These are phyloP conservation scores for Phytopythium vexans DNA, from an alignment of 352 stramenopile genomes.

Conservation along the genomic window DNA sequence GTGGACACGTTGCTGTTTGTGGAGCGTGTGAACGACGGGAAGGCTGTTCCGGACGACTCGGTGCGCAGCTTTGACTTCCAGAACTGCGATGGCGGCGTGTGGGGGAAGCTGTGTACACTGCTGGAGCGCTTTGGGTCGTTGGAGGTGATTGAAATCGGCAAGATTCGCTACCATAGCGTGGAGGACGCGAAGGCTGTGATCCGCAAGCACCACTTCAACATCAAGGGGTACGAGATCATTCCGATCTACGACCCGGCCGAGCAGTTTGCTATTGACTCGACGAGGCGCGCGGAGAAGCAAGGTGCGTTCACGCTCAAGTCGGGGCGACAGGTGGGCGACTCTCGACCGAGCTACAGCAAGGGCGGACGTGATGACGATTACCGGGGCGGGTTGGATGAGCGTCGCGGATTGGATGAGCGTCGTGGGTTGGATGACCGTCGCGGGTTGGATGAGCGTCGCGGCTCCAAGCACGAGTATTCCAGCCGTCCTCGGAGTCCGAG, in stretches of 20 bases:
- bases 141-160: slow-evolving; percentile 32
- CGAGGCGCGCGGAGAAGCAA: slow-evolving; percentile 26
- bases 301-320: slow-evolving; percentile 54
- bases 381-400: slow-evolving; percentile 7
- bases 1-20: slow-evolving; percentile 68
- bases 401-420: slow-evolving; percentile 13
- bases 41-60: slow-evolving; percentile 33
- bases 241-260: slow-evolving; percentile 69
- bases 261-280: slow-evolving; percentile 50
- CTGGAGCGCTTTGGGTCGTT: slow-evolving; percentile 51
- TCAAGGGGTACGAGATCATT: slow-evolving; percentile 55
- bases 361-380: slow-evolving; percentile 1
- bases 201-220: slow-evolving; percentile 33
- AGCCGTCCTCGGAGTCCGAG: slow-evolving; percentile 21
- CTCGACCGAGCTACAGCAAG: background rate
- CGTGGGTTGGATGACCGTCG: slow-evolving; percentile 14
- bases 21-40: slow-evolving; percentile 30
- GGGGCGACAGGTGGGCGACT: slow-evolving; percentile 27
- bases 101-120: slow-evolving; percentile 37
- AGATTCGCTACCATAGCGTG: slow-evolving; percentile 46
- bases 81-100: slow-evolving; percentile 37
- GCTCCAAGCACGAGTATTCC: slow-evolving; percentile 9
- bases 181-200: slow-evolving; percentile 65
- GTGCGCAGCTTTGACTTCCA: slow-evolving; percentile 46
- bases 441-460: slow-evolving; percentile 11